Evolutionary conservation across 1,284 basidiomycete species (phyloP).

Genomic region (Apiotrichum sp.): DNA sequence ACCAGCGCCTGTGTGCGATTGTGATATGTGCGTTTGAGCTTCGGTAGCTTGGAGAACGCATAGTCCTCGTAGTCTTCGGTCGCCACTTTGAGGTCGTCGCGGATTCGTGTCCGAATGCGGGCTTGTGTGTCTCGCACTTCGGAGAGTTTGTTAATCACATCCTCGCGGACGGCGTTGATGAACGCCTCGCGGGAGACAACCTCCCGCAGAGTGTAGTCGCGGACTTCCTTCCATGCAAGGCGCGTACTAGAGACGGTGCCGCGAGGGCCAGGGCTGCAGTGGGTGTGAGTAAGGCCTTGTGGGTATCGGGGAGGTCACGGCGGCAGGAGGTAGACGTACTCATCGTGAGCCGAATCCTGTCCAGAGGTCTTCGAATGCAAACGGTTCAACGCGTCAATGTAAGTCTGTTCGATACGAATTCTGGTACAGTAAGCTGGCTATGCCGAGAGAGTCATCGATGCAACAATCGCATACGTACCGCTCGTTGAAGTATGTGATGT

Average conservation of each 20-base stretch:
- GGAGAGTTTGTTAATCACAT: conserved; percentile 64
- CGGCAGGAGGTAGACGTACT: conserved; percentile 25
- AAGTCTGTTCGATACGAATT: conserved; percentile 71
- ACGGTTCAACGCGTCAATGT: conserved; percentile 64
- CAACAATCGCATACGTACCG: conserved; percentile 52
- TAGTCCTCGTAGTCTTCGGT: conserved; percentile 67
- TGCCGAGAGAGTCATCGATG: too few species aligned
- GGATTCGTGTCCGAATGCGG: conserved; percentile 78
- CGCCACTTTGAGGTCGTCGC: conserved; percentile 76
- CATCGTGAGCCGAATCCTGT: conserved; percentile 52
- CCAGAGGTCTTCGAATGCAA: conserved; percentile 64
- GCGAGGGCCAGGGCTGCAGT: too few species aligned
- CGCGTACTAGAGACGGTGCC: conserved; percentile 51
- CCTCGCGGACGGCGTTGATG: conserved; percentile 59
- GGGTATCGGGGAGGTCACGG: too few species aligned
- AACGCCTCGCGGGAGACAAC: conserved; percentile 74
- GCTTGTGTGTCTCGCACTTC: conserved; percentile 69
- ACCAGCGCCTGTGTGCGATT: conserved; percentile 78
- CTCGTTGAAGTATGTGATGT: conserved; percentile 76
- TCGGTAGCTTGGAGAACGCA: conserved; percentile 65
- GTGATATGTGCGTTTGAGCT: conserved; percentile 66
- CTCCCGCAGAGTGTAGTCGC: conserved; percentile 77
- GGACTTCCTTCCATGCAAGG: conserved; percentile 70
- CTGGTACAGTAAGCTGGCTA: conserved; percentile 45
- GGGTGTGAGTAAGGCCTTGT: too few species aligned